Percentiles rank a stretch among this genome's conserved stretches.
Evolutionary conservation across 1,284 basidiomycete genomes (phyloP).

Genomic region (Heterobasidion annosum): DNA sequence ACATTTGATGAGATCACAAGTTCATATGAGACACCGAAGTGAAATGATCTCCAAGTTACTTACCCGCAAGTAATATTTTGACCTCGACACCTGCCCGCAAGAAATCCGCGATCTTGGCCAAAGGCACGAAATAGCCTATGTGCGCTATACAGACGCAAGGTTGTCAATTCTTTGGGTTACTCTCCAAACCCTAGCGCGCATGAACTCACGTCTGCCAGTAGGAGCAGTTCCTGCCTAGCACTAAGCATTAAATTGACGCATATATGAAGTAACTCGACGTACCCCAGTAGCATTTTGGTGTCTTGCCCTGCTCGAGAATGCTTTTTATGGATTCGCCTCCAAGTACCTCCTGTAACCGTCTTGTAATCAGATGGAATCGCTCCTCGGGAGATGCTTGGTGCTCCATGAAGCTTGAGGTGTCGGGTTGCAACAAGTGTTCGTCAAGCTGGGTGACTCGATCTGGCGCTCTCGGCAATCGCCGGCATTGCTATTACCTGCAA

Average conservation of each 20-base stretch:
- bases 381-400: slow-evolving; percentile 32
- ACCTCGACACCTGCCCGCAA: slow-evolving; percentile 87
- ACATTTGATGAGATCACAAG: neutral
- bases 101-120: slow-evolving; percentile 97
- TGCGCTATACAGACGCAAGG: slow-evolving; percentile 53
- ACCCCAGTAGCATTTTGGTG: slow-evolving; percentile 89
- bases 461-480: no score
- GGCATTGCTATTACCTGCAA: no score
- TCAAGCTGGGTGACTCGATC: no score
- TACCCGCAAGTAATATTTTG: slow-evolving; percentile 84
- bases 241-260: slow-evolving; percentile 2
- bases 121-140: slow-evolving; percentile 93
- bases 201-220: slow-evolving; percentile 81
- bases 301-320: slow-evolving; percentile 71
- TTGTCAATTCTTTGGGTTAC: neutral
- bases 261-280: slow-evolving; percentile 19
- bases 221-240: slow-evolving; percentile 72
- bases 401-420: neutral
- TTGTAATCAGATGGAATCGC: slow-evolving; percentile 81
- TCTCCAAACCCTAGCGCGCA: neutral
- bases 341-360: slow-evolving; percentile 84
- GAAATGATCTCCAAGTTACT: slow-evolving; percentile 10
- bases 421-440: no score
- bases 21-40: no score
- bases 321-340: slow-evolving; percentile 80